A percentile compares a stretch with the other conserved stretches of the same genome.
Conservation (phyloP, 2,329 filamentous ascomycete species). For the Plectosphaerella plurivora region DNA sequence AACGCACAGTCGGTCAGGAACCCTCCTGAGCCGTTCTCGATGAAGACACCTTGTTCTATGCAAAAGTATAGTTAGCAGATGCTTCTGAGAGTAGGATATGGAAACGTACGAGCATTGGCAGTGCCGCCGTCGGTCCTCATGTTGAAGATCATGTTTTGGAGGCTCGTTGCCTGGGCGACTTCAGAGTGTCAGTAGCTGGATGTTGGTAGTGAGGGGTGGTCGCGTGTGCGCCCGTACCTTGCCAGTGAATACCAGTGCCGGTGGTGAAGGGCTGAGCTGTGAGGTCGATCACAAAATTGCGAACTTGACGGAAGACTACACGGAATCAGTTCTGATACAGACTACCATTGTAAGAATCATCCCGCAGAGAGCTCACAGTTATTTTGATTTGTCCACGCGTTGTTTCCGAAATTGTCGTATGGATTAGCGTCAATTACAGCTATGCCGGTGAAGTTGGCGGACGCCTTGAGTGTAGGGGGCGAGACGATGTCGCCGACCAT, state of each 20-base stretch:
- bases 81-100: too few species aligned
- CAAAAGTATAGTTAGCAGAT: too few species aligned
- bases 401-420: slow-evolving; percentile 62
- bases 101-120: slow-evolving; percentile 62
- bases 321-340: too few species aligned
- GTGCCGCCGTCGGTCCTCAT: slow-evolving; percentile 64
- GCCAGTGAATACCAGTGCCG: slow-evolving; percentile 57
- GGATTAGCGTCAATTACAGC: slow-evolving; percentile 86
- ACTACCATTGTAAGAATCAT: too few species aligned
- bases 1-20: slow-evolving; percentile 65
- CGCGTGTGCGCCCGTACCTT: too few species aligned
- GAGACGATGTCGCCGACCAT: slow-evolving; percentile 75
- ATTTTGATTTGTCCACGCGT: slow-evolving; percentile 77
- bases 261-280: slow-evolving; percentile 55
- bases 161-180: slow-evolving; percentile 74
- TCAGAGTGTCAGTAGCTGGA: too few species aligned
- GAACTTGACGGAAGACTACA: slow-evolving; percentile 78
- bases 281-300: slow-evolving; percentile 77
- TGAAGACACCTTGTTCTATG: slow-evolving; percentile 78
- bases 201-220: too few species aligned
- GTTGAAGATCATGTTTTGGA: slow-evolving; percentile 79
- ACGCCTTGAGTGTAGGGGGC: slow-evolving; percentile 71
- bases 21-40: slow-evolving; percentile 80
- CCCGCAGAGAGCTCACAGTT: too few species aligned
- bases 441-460: slow-evolving; percentile 72